Percentiles rank a stretch among this genome's conserved stretches.
Conservation (phyloP, 2,329 filamentous ascomycete genomes). For the Sclerotiophoma versabilis region DNA sequence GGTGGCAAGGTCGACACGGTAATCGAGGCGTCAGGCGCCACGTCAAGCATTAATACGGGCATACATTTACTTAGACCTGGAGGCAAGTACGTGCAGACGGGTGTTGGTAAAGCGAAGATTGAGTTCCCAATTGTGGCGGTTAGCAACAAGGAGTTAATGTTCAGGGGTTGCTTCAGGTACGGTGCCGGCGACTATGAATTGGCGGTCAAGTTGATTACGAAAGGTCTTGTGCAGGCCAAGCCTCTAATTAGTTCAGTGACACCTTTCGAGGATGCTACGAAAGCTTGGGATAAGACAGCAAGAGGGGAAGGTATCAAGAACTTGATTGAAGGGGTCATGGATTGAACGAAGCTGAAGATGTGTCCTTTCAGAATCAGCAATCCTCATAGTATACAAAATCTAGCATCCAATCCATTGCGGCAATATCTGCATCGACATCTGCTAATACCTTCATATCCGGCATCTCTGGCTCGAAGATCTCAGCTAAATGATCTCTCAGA, state of each 20-base stretch:
- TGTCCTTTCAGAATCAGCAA: no score
- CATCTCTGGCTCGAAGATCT: no score
- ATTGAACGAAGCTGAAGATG: no score
- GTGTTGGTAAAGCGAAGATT: constrained; percentile 91
- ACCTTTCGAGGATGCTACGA: constrained; percentile 37
- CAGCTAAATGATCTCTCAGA: not conserved
- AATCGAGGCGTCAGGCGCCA: constrained; percentile 91
- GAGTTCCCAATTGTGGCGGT: constrained; percentile 92
- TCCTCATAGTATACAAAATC: no score
- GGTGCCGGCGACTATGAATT: constrained; percentile 42
- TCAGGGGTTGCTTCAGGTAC: constrained; percentile 45
- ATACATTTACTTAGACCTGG: constrained; percentile 90
- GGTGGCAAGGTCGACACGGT: constrained; percentile 83
- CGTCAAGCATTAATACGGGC: constrained; percentile 82
- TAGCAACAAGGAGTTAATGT: constrained; percentile 79
- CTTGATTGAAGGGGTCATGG: constrained; percentile 37
- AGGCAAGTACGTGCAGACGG: constrained; percentile 94
- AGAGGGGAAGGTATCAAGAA: constrained; percentile 46
- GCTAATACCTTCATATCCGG: no score
- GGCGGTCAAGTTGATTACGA: constrained; percentile 34
- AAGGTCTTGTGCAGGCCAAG: constrained; percentile 33
- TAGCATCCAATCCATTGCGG: no score
- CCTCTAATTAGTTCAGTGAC: constrained; percentile 40
- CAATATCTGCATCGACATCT: no score
- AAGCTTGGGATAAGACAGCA: constrained; percentile 43